These are phyloP conservation scores for Curvularia sp. DNA, from an alignment of 2,329 filamentous ascomycete genomes.

Conservation along the genomic window DNA sequence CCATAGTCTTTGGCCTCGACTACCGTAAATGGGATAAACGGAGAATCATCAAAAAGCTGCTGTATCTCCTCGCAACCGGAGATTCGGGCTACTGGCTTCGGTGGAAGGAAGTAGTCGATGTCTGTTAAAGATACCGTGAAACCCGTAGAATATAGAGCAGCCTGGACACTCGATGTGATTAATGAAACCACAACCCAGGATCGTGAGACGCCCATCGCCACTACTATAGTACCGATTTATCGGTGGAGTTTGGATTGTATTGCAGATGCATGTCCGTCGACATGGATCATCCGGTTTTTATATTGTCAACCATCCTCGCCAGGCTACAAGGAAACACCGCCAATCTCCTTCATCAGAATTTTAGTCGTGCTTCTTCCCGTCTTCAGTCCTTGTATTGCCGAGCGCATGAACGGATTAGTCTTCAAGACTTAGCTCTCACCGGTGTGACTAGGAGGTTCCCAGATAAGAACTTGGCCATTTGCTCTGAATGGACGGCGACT, in stretches of 20 bases:
- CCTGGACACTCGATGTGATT: constrained; percentile 18
- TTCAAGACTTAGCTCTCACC: background rate
- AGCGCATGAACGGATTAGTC: background rate
- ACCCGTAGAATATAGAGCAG: constrained; percentile 45
- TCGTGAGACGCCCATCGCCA: constrained; percentile 20
- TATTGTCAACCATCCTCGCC: background rate
- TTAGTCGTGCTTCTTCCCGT: background rate
- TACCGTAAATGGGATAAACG: constrained; percentile 51
- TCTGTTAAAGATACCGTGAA: constrained; percentile 52
- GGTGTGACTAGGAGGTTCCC: background rate
- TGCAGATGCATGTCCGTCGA: too few relatives aligned
- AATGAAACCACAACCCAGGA: constrained; percentile 14
- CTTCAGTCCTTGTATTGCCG: background rate
- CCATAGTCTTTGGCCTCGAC: constrained; percentile 31
- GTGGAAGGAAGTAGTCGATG: constrained; percentile 52
- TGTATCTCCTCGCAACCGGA: constrained; percentile 29
- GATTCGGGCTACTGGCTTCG: constrained; percentile 46
- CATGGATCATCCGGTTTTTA: constrained; percentile 4
- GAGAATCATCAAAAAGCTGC: constrained; percentile 24
- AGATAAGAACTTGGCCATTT: constrained; percentile 10
- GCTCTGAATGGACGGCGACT: constrained; percentile 3
- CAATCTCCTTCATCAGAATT: background rate
- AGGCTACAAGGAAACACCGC: background rate
- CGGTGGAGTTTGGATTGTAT: background rate
- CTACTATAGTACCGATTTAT: background rate